Percentiles rank a stretch among this genome's conserved stretches.
These are phyloP conservation scores for Albatrellus ellisii DNA, from an alignment of 768 basidiomycete genomes.

Conservation along the genomic window DNA sequence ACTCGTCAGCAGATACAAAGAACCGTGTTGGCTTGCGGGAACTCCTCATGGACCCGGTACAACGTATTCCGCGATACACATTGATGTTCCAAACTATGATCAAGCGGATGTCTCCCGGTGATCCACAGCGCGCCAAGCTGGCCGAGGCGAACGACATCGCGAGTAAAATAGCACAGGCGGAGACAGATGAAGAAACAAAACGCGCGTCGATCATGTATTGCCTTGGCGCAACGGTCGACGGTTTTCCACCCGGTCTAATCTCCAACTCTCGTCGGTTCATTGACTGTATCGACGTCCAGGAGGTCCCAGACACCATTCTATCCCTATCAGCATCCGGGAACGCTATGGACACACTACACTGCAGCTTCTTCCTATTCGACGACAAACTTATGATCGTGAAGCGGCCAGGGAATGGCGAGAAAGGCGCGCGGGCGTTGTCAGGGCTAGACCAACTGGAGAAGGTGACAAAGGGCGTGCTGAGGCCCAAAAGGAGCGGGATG, in stretches of 20 bases:
- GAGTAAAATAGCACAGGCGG: constrained; percentile 81
- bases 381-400: constrained; percentile 91
- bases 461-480: constrained; percentile 44
- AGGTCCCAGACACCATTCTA: constrained; percentile 44
- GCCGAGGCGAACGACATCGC: constrained; percentile 80
- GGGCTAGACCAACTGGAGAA: constrained; percentile 75
- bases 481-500: constrained; percentile 67
- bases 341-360: constrained; percentile 44
- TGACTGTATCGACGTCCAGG: constrained; percentile 90
- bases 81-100: constrained; percentile 87
- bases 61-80: constrained; percentile 90
- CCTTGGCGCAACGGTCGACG: constrained; percentile 73
- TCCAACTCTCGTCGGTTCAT: constrained; percentile 80
- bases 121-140: constrained; percentile 68
- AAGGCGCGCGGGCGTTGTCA: constrained; percentile 52
- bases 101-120: constrained; percentile 71
- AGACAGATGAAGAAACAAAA: constrained; percentile 85
- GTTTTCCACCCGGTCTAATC: constrained; percentile 84
- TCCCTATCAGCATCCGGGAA: constrained; percentile 28
- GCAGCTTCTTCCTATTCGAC: constrained; percentile 86
- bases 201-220: constrained; percentile 83
- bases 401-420: constrained; percentile 66
- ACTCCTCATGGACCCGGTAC: constrained; percentile 92
- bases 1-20: constrained; percentile 55
- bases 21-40: constrained; percentile 85